Evolutionary conservation across 106 monocot species (phyloP).

Genomic region (Dactylorhiza incarnata): DNA sequence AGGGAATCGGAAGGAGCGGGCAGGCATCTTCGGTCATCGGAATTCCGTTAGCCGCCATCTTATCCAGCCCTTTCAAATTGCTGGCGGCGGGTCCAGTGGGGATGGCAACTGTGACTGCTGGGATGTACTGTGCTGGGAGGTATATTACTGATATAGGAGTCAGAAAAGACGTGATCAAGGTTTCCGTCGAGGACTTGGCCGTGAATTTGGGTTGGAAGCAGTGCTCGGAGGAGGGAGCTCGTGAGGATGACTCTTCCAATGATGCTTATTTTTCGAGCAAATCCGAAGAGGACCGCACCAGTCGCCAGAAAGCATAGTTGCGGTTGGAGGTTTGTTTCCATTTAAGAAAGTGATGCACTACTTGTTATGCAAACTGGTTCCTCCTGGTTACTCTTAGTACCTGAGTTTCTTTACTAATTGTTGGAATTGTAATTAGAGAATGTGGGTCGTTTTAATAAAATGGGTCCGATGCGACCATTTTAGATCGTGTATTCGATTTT

Average conservation of each 20-base stretch:
- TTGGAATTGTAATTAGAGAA: background rate
- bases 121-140: constrained; percentile 85
- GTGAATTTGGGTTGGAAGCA: constrained; percentile 27
- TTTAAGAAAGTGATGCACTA: background rate
- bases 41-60: constrained; percentile 60
- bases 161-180: constrained; percentile 82
- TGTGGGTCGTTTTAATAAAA: background rate
- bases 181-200: constrained; percentile 66
- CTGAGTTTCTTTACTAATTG: background rate
- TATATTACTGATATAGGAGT: constrained; percentile 91
- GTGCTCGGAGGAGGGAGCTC: background rate
- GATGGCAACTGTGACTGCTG: constrained; percentile 78
- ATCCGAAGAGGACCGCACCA: background rate
- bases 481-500: background rate
- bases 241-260: background rate
- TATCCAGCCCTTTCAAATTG: constrained; percentile 74
- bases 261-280: background rate
- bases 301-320: background rate
- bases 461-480: background rate
- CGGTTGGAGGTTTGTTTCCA: background rate
- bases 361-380: background rate
- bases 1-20: constrained; percentile 71
- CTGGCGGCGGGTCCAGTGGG: constrained; percentile 75
- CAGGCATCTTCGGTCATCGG: constrained; percentile 76
- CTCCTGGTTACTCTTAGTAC: background rate